Conservation (phyloP, 805 yeast genomes). For the Zygosaccharomyces bailii region DNA sequence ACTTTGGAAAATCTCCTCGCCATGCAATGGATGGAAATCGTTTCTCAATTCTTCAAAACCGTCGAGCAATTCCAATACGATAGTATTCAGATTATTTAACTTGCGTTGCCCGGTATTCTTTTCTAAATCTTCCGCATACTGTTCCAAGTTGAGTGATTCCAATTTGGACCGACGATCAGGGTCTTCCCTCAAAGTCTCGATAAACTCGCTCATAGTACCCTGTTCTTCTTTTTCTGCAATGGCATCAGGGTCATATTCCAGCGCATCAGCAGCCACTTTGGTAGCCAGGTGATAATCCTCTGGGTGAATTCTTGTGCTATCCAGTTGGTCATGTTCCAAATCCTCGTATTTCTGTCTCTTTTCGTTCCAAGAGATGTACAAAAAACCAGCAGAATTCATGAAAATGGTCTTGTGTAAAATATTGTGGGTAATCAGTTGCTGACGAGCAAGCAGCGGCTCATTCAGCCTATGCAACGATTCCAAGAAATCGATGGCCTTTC, state of each 20-base stretch:
- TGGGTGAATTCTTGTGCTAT: conserved; percentile 95
- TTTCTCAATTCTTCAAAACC: conserved; percentile 85
- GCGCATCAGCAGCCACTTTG: conserved; percentile 97
- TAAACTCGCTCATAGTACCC: conserved; percentile 40
- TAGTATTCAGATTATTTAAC: conserved; percentile 35
- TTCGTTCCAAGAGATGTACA: conserved; percentile 67
- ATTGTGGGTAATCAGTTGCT: conserved; percentile 78
- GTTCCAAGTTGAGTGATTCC: conserved; percentile 83
- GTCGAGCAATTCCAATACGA: conserved; percentile 66
- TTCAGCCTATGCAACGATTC: conserved; percentile 65
- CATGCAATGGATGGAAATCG: conserved; percentile 60
- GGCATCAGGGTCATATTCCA: conserved; percentile 94
- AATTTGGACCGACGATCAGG: conserved; percentile 75
- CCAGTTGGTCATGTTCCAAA: conserved; percentile 74
- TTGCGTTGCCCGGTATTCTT: conserved; percentile 41
- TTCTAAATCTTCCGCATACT: conserved; percentile 86
- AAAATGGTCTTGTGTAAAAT: conserved; percentile 78
- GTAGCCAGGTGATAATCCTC: conserved; percentile 95
- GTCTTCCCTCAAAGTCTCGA: conserved; percentile 54
- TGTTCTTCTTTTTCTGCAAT: conserved; percentile 53
- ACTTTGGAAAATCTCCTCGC: conserved; percentile 76
- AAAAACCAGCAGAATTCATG: conserved; percentile 87
- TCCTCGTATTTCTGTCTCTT: conserved; percentile 42
- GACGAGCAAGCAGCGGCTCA: conserved; percentile 63
- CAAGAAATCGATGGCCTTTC: conserved; percentile 84